Evolutionary conservation across 2,329 filamentous ascomycete genomes (phyloP), one percentile per base, ranked within the genome.

Genomic region (Fusarium redolens): DNA sequence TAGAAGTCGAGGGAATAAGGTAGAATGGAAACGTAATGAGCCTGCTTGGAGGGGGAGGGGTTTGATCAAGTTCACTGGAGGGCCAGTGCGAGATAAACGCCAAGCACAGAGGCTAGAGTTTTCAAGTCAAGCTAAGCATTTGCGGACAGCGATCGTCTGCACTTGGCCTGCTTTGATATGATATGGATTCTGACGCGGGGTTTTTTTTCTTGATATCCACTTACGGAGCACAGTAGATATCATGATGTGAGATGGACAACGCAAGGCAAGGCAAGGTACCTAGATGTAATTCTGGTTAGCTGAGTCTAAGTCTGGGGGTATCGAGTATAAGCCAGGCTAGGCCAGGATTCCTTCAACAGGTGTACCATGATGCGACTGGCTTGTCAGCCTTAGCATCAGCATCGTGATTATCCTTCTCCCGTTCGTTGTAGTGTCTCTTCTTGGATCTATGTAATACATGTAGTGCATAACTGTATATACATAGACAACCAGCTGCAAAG

Each of bases 21-120:
- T 55, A 56, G 61, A 65, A 68, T 40, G 45, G 63, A 56, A 71
- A 76, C 71, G 75, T 73, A 75, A 76, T 69, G 66, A 68, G 69
- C 59, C 68, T 65, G 54, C 55, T 61, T 68, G 44, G 41, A 52
- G 57, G 56, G 55, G 52, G 66, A 71, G 70, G 57, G 65, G 70
- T 57, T 61, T 31, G 43, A 50, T 50, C 55, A 41, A 35, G 30
- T 47, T 59, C 25, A 61, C 54, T 66, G 47, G 65, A 44, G 41
- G 54, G 61, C 61, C 43, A 51, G 60, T 67, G 58, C 45, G 63
- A 60, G 67, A 73, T 63, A 68, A 54, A 73, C 70, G 66, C 71
- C 61, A 63, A 61, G 59, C 62, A 50, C 25, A 56, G 44, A 58
- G 51, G 55, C 65, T 64, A 65, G 67, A 50, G 47, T 54, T 73